Percentiles rank a stretch among this genome's conserved stretches.
These are phyloP conservation scores for Gautieria morchelliformis DNA, from an alignment of 768 basidiomycete genomes.

Conservation along the genomic window DNA sequence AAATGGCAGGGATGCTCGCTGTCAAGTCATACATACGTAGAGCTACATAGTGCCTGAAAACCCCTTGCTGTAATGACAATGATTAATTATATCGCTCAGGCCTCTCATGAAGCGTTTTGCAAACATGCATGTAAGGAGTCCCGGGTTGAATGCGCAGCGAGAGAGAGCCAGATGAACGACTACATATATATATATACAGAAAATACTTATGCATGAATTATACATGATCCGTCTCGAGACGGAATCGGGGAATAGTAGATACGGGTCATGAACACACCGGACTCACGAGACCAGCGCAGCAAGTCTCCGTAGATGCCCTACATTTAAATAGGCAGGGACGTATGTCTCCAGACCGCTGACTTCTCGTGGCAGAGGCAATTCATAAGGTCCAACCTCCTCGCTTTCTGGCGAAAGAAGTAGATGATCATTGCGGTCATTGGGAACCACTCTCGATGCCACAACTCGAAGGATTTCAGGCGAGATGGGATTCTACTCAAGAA, in stretches of 20 bases:
- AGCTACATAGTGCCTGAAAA: too few species aligned
- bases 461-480: slow-evolving; percentile 95
- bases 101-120: too few species aligned
- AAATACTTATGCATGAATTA: neutral
- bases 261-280: neutral
- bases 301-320: slow-evolving; percentile 79
- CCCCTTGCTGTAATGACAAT: too few species aligned
- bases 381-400: slow-evolving; percentile 94
- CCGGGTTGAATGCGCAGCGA: too few species aligned
- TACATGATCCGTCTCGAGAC: neutral
- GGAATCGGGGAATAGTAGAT: neutral
- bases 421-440: slow-evolving; percentile 95
- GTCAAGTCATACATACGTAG: too few species aligned
- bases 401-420: slow-evolving; percentile 91
- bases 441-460: slow-evolving; percentile 90
- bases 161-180: neutral
- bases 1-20: too few species aligned
- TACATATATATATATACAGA: neutral
- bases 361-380: slow-evolving; percentile 87
- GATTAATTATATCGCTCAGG: too few species aligned
- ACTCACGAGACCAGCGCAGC: slow-evolving; percentile 70
- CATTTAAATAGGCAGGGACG: slow-evolving; percentile 84
- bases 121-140: too few species aligned
- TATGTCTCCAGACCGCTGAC: slow-evolving; percentile 96
- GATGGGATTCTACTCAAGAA: slow-evolving; percentile 68